Conservation (phyloP, 331 rosid genomes). For the Arachis monticola region DNA sequence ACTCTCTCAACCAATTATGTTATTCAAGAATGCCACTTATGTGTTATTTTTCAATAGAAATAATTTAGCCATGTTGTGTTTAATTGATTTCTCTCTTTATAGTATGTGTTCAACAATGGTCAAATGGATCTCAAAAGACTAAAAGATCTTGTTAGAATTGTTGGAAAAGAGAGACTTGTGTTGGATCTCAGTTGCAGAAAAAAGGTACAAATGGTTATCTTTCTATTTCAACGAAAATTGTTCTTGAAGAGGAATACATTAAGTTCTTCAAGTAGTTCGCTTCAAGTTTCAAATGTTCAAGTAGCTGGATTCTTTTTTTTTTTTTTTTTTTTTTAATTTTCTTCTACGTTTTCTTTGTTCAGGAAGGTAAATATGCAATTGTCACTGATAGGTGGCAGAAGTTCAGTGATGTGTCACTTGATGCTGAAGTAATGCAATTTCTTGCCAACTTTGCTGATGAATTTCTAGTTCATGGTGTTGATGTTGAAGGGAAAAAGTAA, state of each 20-base stretch:
- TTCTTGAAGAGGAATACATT: slow-evolving; percentile 14
- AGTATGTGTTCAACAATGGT: slow-evolving; percentile 93
- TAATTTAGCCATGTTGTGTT: not conserved
- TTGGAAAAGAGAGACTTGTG: slow-evolving; percentile 91
- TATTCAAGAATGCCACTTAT: slow-evolving; percentile 8
- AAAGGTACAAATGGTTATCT: slow-evolving; percentile 57
- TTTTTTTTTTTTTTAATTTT: not conserved
- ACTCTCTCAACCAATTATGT: not conserved
- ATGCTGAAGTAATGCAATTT: slow-evolving; percentile 62
- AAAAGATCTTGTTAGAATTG: slow-evolving; percentile 71
- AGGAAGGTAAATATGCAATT: slow-evolving; percentile 88
- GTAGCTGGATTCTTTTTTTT: slow-evolving; percentile 15
- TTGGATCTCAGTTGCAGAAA: slow-evolving; percentile 97
- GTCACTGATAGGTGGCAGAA: slow-evolving; percentile 99
- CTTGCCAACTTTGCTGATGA: slow-evolving; percentile 90
- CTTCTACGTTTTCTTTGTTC: slow-evolving; percentile 40
- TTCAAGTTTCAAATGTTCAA: slow-evolving; percentile 11
- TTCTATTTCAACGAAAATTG: slow-evolving; percentile 12
- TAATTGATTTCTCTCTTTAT: slow-evolving; percentile 36
- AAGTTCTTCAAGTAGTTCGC: slow-evolving; percentile 17
- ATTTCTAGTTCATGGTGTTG: slow-evolving; percentile 95
- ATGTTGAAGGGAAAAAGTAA: slow-evolving; percentile 97
- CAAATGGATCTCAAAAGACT: slow-evolving; percentile 90
- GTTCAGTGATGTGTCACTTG: slow-evolving; percentile 80
- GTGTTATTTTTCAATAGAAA: slow-evolving; percentile 5